Evolutionary conservation across 768 basidiomycete species (phyloP), one percentile per base, ranked within the genome.

Genomic region (Collybia sordida): DNA sequence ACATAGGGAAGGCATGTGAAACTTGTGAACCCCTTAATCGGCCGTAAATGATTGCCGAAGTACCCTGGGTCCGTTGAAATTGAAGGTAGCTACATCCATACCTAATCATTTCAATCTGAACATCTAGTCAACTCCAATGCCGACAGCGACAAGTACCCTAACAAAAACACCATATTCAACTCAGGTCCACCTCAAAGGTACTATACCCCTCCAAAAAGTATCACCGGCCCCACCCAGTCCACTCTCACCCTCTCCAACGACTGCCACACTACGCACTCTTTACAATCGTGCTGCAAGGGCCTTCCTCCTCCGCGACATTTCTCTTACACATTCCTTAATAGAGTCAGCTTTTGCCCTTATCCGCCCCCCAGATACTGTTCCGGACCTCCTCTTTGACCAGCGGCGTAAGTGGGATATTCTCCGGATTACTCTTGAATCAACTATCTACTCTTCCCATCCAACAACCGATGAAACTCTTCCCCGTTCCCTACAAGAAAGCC

Each of bases 391-490:
- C 3, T 72, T 76, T 48, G 68, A 77, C 18, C 72, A 82, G 52
- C 81, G 90, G 15, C 75, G 84, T 49, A 92, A 91, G 70, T 93
- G 91, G 91, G 90, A 93, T 59, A 82, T 93, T 49, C 82, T 93
- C 6, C 79, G 91, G 21, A 86, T 93, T 54, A 93, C 90, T 0
- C 77, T 91, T 47, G 90, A 93, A 62, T 81, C 85, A 1, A 89
- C 85, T 0, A 67, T 88, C 22, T 90, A 87, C 59, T 64, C 80
- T 12, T 77, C 86, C 0, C 80, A 82, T 1, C 78, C 82, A 17
- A 45, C 68, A 1, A 63, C 74, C 21, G 61, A 67, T 5, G 72
- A 73, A 3, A 56, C 59, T 7, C 64, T 88, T 12, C 86, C 88
- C 0, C 67, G 74, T 18, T 49, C 77, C 0, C 69, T 89, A 22